Conservation (phyloP, 2,329 filamentous ascomycete genomes). For the Trichoderma sp. region DNA sequence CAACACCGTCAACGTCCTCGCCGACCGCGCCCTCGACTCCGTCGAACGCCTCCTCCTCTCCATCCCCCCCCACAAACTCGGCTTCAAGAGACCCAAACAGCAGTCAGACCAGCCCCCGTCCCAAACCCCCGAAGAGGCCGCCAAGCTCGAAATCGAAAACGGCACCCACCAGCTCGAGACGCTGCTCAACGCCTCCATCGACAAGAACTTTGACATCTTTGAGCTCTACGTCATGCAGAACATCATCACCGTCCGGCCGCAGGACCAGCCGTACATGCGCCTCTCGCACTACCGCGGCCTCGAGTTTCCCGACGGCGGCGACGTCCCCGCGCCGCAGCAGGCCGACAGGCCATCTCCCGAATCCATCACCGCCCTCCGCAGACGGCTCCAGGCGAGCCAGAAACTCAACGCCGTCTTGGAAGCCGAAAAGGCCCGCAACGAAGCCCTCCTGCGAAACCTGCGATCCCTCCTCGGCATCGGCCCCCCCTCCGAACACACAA, state of each 20-base stretch:
- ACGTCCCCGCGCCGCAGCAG: slow-evolving; percentile 15
- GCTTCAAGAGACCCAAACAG: slow-evolving; percentile 58
- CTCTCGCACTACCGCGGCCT: slow-evolving; percentile 81
- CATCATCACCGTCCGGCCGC: slow-evolving; percentile 68
- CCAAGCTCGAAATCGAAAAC: slow-evolving; percentile 75
- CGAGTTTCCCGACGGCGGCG: slow-evolving; percentile 44
- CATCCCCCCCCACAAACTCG: slow-evolving; percentile 73
- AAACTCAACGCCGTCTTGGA: slow-evolving; percentile 71
- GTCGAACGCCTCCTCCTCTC: slow-evolving; percentile 80
- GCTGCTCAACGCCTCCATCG: slow-evolving; percentile 75
- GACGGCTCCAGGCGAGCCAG: slow-evolving; percentile 76
- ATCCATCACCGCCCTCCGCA: slow-evolving; percentile 70
- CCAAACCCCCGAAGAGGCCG: slow-evolving; percentile 46
- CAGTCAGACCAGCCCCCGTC: slow-evolving; percentile 32
- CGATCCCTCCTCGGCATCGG: slow-evolving; percentile 47
- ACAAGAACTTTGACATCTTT: slow-evolving; percentile 83
- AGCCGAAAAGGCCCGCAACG: slow-evolving; percentile 72
- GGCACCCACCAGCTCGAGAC: slow-evolving; percentile 86
- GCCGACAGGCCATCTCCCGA: slow-evolving; percentile 60
- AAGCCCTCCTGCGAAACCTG: slow-evolving; percentile 67
- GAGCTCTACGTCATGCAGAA: slow-evolving; percentile 91
- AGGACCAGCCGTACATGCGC: slow-evolving; percentile 76
- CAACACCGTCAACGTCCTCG: slow-evolving; percentile 91
- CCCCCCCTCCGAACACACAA: slow-evolving; percentile 15
- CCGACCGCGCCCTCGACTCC: slow-evolving; percentile 84